These are phyloP conservation scores for Neotropicomus parvogracilis DNA, from an alignment of 1,284 basidiomycete species.

Conservation along the genomic window DNA sequence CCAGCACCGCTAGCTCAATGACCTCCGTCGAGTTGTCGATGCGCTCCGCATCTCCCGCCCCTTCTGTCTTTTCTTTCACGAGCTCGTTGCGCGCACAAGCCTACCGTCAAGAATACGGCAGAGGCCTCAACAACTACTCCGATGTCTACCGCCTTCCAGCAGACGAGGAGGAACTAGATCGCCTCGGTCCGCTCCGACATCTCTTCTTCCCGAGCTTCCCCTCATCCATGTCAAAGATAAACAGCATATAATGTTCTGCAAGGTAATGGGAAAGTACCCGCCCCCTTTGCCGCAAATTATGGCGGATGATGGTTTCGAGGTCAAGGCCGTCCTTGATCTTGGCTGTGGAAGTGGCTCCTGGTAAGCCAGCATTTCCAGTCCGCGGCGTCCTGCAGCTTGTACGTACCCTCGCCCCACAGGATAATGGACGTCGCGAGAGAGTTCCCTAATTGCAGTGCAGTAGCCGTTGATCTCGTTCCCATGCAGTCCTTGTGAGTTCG, in stretches of 20 bases:
- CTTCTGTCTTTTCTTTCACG: constrained; percentile 66
- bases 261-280: constrained; percentile 63
- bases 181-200: constrained; percentile 50
- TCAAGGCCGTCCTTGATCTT: constrained; percentile 66
- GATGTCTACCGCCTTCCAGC: constrained; percentile 73
- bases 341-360: constrained; percentile 77
- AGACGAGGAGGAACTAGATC: constrained; percentile 68
- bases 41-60: constrained; percentile 61
- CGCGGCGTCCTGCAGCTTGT: constrained; percentile 4
- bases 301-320: constrained; percentile 52
- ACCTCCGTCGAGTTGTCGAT: constrained; percentile 51
- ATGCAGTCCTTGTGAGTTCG: constrained; percentile 61
- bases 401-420: constrained; percentile 42
- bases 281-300: constrained; percentile 54
- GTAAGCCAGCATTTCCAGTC: constrained; percentile 37
- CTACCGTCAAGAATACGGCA: constrained; percentile 63
- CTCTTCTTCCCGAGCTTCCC: neutral
- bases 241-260: constrained; percentile 63
- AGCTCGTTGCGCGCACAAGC: constrained; percentile 56
- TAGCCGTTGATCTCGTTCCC: constrained; percentile 75
- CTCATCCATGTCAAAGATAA: constrained; percentile 44
- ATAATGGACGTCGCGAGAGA: constrained; percentile 69
- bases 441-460: constrained; percentile 62
- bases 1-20: constrained; percentile 40
- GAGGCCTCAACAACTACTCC: constrained; percentile 70